Conservation (phyloP, 2,329 filamentous ascomycete genomes). For the Alternaria consortialis region DNA sequence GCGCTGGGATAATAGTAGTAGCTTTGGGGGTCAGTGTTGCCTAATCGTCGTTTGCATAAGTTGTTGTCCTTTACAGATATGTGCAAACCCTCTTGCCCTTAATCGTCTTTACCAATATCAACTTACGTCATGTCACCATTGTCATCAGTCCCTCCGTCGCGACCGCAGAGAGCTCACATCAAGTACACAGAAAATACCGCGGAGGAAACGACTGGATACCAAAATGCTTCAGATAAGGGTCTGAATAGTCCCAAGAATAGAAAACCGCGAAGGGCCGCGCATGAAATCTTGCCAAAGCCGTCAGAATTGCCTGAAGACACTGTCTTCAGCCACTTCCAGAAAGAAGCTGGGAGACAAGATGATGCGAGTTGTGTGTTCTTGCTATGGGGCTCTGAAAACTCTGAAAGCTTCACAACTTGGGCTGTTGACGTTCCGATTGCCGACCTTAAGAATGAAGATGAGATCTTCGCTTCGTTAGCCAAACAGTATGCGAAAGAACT, state of each 20-base stretch:
- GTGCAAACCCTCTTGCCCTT: too few relatives aligned
- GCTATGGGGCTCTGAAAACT: background rate
- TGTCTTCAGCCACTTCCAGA: background rate
- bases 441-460: background rate
- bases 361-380: background rate
- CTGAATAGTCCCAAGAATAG: background rate
- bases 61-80: background rate
- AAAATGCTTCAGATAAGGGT: background rate
- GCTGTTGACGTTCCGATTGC: background rate
- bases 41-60: background rate
- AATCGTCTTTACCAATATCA: background rate
- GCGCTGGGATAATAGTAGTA: background rate
- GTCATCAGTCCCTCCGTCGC: background rate
- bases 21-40: background rate
- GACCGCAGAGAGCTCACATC: background rate
- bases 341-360: background rate
- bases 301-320: background rate
- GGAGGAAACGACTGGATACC: background rate
- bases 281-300: background rate
- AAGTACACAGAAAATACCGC: background rate
- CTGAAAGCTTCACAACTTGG: background rate
- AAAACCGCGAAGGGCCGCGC: too few relatives aligned
- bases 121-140: background rate
- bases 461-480: background rate
- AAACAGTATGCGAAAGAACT: background rate